A percentile compares a stretch with the other conserved stretches of the same genome.
Conservation (phyloP, 2,329 filamentous ascomycete genomes). For the Gremmenia infestans region DNA sequence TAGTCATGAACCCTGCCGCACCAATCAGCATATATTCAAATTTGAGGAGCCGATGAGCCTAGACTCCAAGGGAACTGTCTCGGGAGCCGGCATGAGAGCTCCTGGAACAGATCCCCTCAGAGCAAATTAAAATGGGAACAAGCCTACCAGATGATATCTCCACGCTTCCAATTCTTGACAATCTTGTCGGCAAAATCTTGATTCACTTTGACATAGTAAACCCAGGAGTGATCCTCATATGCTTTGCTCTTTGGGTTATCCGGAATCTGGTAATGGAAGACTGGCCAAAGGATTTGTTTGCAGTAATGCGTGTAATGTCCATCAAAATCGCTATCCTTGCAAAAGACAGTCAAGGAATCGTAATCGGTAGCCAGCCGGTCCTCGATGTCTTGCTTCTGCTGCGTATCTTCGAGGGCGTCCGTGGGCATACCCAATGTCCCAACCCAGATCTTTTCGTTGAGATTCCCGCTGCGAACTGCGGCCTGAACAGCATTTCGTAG, state of each 20-base stretch:
- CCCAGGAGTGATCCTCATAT: slow-evolving; percentile 95
- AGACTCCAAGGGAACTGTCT: too few species aligned
- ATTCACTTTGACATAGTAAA: slow-evolving; percentile 89
- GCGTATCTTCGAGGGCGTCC: slow-evolving; percentile 69
- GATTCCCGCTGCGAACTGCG: slow-evolving; percentile 61
- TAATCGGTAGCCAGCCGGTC: slow-evolving; percentile 76
- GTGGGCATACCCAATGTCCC: slow-evolving; percentile 93
- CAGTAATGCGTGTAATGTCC: slow-evolving; percentile 94
- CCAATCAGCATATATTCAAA: too few species aligned
- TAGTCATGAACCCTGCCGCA: slow-evolving; percentile 73
- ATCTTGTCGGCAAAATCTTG: slow-evolving; percentile 90
- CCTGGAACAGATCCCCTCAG: too few species aligned
- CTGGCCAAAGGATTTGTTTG: slow-evolving; percentile 96
- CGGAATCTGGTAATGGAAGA: slow-evolving; percentile 96
- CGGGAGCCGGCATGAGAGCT: too few species aligned
- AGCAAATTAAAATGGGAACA: too few species aligned
- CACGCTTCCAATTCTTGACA: slow-evolving; percentile 85
- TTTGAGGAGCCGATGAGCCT: too few species aligned
- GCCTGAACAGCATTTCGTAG: slow-evolving; percentile 84
- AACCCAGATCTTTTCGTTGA: slow-evolving; percentile 80
- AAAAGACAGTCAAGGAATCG: slow-evolving; percentile 78
- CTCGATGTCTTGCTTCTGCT: slow-evolving; percentile 77
- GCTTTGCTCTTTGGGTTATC: slow-evolving; percentile 98
- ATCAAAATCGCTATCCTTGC: slow-evolving; percentile 87
- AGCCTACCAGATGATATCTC: slow-evolving; percentile 70